Evolutionary conservation across 257 asterid species (phyloP), one percentile per base, ranked within the genome.

Genomic region (Plantago elongata): DNA sequence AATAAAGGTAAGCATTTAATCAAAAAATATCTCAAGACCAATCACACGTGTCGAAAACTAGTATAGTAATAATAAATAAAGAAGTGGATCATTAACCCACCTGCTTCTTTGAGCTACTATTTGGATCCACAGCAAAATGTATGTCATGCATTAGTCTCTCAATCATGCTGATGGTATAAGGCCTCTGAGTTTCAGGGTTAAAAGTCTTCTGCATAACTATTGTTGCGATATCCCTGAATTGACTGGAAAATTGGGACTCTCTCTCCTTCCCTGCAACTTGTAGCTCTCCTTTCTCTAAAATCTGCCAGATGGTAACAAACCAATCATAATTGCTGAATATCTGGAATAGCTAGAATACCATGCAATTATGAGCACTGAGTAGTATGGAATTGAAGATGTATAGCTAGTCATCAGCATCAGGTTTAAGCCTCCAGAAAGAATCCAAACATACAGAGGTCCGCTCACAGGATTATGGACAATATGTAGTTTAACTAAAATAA

Each of bases 251-350:
- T 70, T 84, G 94, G 3, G 95, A 87, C 61, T 92, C 99, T 75
- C 99, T 89, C 79, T 92, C 97, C 82, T 89, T 92, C 51, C 99
- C 97, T 55, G 99, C 97, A 69, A 92, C 85, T 80, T 92, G 99
- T 37, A 92, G 84, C 72, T 92, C 99, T 42, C 99, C 99, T 74
- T 84, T 92, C 74, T 92, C 99, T 81, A 92, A 81, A 77, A 92
- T 92, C 99, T 90, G 80, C 69, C 75, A 61, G 9, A 13, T 54
- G 44, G 48, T 44, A 60, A 59, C 66, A 66, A 4, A 13, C 8
- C 6, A 15, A 42, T 69, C 52, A 64, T 11, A 14, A 9, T 52
- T 18, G 58, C 42, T 22, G 22, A 22, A 27, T 7, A 27, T 27
- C 2, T 4, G 11, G 29, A 18, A 52, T 22, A 18, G 27, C 58